phyloP scores from a whole-genome alignment of 306 rosid species.

The Macrotyloma uniflorum region DNA sequence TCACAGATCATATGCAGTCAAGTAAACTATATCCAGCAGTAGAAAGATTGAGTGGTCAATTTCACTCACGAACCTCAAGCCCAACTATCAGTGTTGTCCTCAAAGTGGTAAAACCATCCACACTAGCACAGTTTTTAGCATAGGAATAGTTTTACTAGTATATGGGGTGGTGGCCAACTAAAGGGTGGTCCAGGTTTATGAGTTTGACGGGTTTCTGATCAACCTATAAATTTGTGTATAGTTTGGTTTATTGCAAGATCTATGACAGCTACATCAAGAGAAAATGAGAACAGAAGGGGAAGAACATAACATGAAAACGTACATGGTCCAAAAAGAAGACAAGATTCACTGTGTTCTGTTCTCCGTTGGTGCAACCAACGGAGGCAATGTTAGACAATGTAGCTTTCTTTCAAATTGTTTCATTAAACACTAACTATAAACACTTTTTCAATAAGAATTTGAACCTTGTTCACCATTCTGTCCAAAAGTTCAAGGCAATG shows the following conservation, averaged over 20 bases:
- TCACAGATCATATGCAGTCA: background rate
- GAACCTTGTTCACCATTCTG: too few species aligned
- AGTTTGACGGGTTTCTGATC: background rate
- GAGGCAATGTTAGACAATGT: too few species aligned
- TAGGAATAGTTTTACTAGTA: background rate
- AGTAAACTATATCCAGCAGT: constrained; percentile 7
- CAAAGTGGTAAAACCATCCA: constrained; percentile 14
- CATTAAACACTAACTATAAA: too few species aligned
- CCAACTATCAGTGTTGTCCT: constrained; percentile 22
- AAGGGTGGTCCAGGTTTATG: background rate
- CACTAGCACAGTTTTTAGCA: constrained; percentile 1
- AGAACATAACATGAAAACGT: background rate
- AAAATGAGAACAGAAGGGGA: background rate
- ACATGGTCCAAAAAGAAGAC: background rate
- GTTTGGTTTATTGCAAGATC: background rate
- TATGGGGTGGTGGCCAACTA: background rate
- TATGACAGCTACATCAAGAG: background rate
- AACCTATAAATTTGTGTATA: background rate
- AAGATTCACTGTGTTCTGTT: background rate
- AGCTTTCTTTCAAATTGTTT: too few species aligned
- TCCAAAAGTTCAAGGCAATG: too few species aligned
- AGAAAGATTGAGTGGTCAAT: constrained; percentile 23
- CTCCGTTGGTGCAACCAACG: background rate
- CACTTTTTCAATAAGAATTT: too few species aligned
- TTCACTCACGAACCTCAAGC: constrained; percentile 13